Percentiles rank a stretch among this genome's conserved stretches.
Conservation (phyloP, 176 grass and related monocot species). For the Areca catechu region DNA sequence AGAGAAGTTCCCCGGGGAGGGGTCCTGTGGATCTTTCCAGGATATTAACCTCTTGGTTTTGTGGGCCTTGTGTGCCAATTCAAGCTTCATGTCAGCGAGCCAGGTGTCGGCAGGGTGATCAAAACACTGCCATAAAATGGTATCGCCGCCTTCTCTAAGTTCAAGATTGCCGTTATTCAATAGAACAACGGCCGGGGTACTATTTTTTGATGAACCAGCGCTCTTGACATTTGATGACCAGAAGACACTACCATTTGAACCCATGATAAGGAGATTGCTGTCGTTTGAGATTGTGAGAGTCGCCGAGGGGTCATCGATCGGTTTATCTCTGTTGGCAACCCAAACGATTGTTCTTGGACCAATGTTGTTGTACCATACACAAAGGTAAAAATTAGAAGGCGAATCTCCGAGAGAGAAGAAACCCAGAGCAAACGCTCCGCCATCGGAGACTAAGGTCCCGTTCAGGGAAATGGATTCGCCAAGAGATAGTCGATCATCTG, state of each 20-base stretch:
- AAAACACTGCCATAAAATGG: conserved; percentile 32
- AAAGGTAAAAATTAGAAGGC: background rate
- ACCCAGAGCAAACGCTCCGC: conserved; percentile 31
- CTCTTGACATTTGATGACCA: conserved; percentile 20
- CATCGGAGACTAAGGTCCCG: conserved; percentile 24
- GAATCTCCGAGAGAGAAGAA: conserved; percentile 31
- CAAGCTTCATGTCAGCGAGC: conserved; percentile 30
- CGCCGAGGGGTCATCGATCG: conserved; percentile 5
- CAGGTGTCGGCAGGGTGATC: conserved; percentile 22
- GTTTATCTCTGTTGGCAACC: conserved; percentile 41
- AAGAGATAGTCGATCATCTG: too few species aligned
- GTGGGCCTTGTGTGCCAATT: conserved; percentile 7
- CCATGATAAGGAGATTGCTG: conserved; percentile 18
- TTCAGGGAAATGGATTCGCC: too few species aligned
- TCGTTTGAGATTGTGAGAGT: conserved; percentile 9
- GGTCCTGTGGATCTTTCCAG: conserved; percentile 6
- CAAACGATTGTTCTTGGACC: conserved; percentile 22
- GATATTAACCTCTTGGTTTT: background rate
- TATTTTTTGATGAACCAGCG: background rate
- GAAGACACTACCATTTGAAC: background rate
- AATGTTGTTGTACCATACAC: conserved; percentile 43
- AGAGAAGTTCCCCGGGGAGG: conserved; percentile 5
- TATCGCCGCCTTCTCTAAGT: background rate
- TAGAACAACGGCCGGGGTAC: background rate
- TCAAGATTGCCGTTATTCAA: conserved; percentile 25